Base-by-base conservation (phyloP, 176 grass and related monocot species). In the Typha latifolia region DNA sequence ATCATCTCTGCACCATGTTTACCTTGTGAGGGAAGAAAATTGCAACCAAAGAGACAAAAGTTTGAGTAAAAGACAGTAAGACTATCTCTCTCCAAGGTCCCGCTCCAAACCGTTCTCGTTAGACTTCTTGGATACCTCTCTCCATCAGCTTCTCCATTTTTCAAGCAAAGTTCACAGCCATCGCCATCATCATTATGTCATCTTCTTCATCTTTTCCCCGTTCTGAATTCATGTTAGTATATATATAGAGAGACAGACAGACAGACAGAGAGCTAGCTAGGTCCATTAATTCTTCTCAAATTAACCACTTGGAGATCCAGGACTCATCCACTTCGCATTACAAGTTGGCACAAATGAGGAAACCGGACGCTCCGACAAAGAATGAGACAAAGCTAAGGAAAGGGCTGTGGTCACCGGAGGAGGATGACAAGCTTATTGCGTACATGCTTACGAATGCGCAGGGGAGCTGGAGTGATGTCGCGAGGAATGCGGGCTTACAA, bases 31-130 rank as follows among this genome's bases (percentile, higher is more conserved):
- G 9, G 5, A 9, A 43, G 37, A 43, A 84, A 80, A 79, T 79
- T 83, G 73, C 37, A 78, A 71, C 71, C 77, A 96, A 70, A 84
- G 84, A 67, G 80, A 86, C 82, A 81, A 86, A 82, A 82, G 69
- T 85, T 91, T 85, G 93, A 96, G 93, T 91, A 96, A 29, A 96
- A 96, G 85, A 86, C 82, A 91, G 86, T 88, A 89, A 86, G 82
- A 86, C 82, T 2, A 26, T 70, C 70, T 31, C 21, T 37, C 4
- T 37, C 1, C 48, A 56, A 21, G 67, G 78, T 63, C 64, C 51
- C 77, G 52, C 48, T 81, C 78, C 51, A 81, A 67, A 81, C 71
- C 63, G 71, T 81, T 81, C 23, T 59, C 21, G 64, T 49, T 78
- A 74, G 69, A 83, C 37, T 31, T 47, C 43, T 32, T 63, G 68